phyloP scores from a whole-genome alignment of 1,139 yeast species.

The Candida gigantensis region DNA sequence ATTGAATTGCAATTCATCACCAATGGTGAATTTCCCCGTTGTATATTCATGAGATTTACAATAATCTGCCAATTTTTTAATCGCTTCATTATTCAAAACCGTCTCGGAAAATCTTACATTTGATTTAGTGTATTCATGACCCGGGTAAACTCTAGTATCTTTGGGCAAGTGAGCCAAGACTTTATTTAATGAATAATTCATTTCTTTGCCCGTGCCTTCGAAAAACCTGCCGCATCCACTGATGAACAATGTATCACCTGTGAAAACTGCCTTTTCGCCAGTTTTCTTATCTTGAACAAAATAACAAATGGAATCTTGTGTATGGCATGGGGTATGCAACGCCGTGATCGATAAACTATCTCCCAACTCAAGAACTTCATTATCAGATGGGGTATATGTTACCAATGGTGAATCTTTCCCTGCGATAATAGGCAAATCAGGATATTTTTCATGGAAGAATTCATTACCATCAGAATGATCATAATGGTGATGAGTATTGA shows the following conservation, averaged over 20 bases:
- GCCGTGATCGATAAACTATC: slow-evolving; percentile 68
- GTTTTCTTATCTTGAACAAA: slow-evolving; percentile 64
- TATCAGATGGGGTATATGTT: slow-evolving; percentile 63
- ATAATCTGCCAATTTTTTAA: slow-evolving; percentile 54
- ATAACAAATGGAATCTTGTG: slow-evolving; percentile 93
- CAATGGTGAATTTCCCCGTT: slow-evolving; percentile 82
- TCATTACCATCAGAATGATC: slow-evolving; percentile 93
- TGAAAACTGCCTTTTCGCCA: slow-evolving; percentile 73
- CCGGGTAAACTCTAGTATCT: slow-evolving; percentile 79
- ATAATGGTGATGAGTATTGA: slow-evolving; percentile 93
- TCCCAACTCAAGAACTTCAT: slow-evolving; percentile 66
- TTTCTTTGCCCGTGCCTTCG: slow-evolving; percentile 83
- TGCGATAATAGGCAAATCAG: slow-evolving; percentile 73
- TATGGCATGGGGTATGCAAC: slow-evolving; percentile 95
- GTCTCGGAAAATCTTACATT: slow-evolving; percentile 76
- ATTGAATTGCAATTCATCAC: slow-evolving; percentile 78
- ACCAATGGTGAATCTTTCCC: slow-evolving; percentile 81
- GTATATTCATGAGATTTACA: slow-evolving; percentile 62
- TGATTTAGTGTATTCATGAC: slow-evolving; percentile 90
- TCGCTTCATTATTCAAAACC: slow-evolving; percentile 56
- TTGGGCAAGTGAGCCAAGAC: slow-evolving; percentile 62
- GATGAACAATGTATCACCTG: slow-evolving; percentile 92
- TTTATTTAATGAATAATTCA: slow-evolving; percentile 68
- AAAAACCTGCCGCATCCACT: slow-evolving; percentile 97
- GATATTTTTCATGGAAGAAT: slow-evolving; percentile 41